phyloP scores from a whole-genome alignment of 495 filamentous ascomycete species.

The Penicillium cataractarum region DNA sequence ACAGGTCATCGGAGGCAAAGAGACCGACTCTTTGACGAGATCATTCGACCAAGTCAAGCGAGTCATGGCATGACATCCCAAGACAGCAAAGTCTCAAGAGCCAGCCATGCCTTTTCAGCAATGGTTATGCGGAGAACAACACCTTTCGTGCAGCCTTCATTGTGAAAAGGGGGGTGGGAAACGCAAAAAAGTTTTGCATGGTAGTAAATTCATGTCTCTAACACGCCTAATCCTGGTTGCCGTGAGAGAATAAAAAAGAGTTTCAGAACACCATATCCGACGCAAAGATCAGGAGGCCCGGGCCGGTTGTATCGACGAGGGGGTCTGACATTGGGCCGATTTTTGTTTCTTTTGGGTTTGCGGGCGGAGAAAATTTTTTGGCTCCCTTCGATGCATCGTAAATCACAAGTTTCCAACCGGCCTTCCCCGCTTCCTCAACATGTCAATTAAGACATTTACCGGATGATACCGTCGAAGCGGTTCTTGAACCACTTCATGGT shows the following conservation, averaged over 20 bases:
- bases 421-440: constrained; percentile 29
- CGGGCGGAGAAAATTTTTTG: constrained; percentile 30
- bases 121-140: constrained; percentile 55
- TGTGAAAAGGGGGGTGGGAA: constrained; percentile 48
- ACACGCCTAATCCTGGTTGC: constrained; percentile 51
- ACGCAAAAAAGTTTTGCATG: constrained; percentile 36
- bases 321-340: constrained; percentile 25
- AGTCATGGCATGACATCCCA: constrained; percentile 23
- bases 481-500: constrained; percentile 99
- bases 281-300: constrained; percentile 36
- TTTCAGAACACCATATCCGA: constrained; percentile 36
- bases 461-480: constrained; percentile 97
- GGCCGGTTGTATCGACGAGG: constrained; percentile 18
- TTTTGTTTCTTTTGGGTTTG: constrained; percentile 34
- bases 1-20: constrained; percentile 3
- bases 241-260: constrained; percentile 41
- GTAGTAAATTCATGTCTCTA: constrained; percentile 50
- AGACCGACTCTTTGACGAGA: constrained; percentile 35
- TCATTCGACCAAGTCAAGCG: constrained; percentile 26
- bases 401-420: constrained; percentile 37
- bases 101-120: constrained; percentile 45
- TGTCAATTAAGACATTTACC: constrained; percentile 58
- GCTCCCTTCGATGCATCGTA: constrained; percentile 48
- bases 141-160: constrained; percentile 55
- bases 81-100: constrained; percentile 19